These are phyloP conservation scores for Sicyos edulis DNA, from an alignment of 306 rosid species.

Conservation along the genomic window DNA sequence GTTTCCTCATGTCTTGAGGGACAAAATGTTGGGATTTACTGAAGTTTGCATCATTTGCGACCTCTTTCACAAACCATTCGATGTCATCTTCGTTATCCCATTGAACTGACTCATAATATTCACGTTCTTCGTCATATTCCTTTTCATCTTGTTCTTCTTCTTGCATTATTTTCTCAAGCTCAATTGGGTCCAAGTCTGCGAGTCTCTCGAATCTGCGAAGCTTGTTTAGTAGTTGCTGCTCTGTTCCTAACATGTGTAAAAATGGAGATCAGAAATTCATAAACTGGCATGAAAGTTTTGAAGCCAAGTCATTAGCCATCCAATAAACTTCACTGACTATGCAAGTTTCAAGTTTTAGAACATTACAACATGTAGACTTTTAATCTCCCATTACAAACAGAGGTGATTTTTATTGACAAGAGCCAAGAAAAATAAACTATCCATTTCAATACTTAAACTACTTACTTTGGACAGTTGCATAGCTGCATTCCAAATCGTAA, in stretches of 20 bases:
- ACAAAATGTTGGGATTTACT: conserved; percentile 22
- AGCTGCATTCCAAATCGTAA: conserved; percentile 75
- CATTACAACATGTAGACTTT: too few species aligned
- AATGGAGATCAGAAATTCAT: not conserved
- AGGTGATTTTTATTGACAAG: not conserved
- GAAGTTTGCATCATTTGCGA: conserved; percentile 26
- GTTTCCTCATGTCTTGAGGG: conserved; percentile 42
- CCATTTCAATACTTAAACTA: conserved; percentile 12
- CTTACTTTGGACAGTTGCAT: conserved; percentile 87
- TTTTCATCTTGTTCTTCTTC: conserved; percentile 37
- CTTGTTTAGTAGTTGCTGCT: conserved; percentile 61
- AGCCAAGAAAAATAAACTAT: too few species aligned
- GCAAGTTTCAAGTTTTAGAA: too few species aligned
- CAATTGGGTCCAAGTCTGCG: conserved; percentile 72
- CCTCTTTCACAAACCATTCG: conserved; percentile 34
- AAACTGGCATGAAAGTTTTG: too few species aligned
- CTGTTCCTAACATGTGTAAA: conserved; percentile 65
- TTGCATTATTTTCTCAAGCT: conserved; percentile 64
- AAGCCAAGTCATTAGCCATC: too few species aligned
- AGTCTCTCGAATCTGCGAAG: conserved; percentile 79
- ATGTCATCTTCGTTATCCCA: conserved; percentile 26
- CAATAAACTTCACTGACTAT: too few species aligned
- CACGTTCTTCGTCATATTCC: conserved; percentile 14
- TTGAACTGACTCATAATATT: not conserved
- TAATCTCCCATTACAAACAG: too few species aligned